Base-by-base conservation (phyloP, 352 stramenopile genomes). In the Pythium phragmiticola region DNA sequence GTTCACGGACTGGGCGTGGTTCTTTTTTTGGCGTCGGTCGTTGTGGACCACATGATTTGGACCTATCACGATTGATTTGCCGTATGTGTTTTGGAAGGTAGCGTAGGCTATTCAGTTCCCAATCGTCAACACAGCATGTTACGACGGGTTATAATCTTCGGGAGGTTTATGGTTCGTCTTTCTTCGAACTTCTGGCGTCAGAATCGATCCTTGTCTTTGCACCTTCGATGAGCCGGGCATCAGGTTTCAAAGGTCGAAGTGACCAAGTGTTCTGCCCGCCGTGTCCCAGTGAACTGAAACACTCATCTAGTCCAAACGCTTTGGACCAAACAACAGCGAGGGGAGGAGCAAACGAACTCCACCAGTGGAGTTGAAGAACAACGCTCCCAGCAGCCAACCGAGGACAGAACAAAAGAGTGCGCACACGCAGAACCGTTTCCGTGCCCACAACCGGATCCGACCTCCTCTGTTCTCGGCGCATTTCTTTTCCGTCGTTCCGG, bases 221-320 rank as follows among this genome's bases (percentile, higher is more conserved):
- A 14, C 61, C 60, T 37, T 49, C 41, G 37, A 58, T 57, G 53
- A 58, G 62, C 53, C 55, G 42, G 39, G n/a, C 50, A 69, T 69
- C 55, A 50, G 26, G 14, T 69, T n/a, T 57, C 19, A 41, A 30
- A 69, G 63, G 63, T 62, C 19, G 45, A 58, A 54, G 36, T 52
- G 34, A 7, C 49, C 55, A 26, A 28, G 58, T 33, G 19, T 61
- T 51, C 41, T 52, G 54, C 33, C 26, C 34, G 34, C 41, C 45
- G 13, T 21, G 45, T 55, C 48, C 34, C 33, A 30, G 48, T 47
- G 54, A 39, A 58, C 63, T 69, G 63, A 69, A 63, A 69, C 63
- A 49, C 56, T 60, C 49, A 26, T 48, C 41, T 55, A 33, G 60
- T 57, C 51, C 51, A 57, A 30, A 30, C 26, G 2, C 26, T 30